Evolutionary conservation across 768 basidiomycete species (phyloP).

Genomic region (Hydnomerulius pinastri): DNA sequence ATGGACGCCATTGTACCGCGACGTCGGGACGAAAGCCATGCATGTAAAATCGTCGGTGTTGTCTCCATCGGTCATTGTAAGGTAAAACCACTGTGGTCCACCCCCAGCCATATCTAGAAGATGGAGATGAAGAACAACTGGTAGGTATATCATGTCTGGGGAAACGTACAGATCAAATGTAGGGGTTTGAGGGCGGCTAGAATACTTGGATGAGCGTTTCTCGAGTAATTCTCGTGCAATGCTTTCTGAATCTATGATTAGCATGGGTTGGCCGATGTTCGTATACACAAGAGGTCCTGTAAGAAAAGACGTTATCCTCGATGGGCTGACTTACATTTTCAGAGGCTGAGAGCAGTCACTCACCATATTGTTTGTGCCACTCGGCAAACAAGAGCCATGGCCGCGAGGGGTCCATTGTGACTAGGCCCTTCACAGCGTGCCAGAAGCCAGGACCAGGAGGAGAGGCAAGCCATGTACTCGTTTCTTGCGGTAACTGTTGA

Average conservation of each 20-base stretch:
- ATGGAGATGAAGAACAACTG: neutral
- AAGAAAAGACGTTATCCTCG: neutral
- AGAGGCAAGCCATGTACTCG: neutral
- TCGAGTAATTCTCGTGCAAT: too few relatives aligned
- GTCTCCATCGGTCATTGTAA: conserved; percentile 27
- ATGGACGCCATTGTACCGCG: neutral
- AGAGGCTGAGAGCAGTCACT: neutral
- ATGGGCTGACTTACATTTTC: too few relatives aligned
- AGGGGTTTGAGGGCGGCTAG: neutral
- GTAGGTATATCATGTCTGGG: neutral
- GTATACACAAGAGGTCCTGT: neutral
- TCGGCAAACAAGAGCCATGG: neutral
- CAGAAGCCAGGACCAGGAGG: neutral
- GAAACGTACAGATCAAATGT: neutral
- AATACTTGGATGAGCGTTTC: neutral
- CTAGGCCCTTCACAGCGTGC: neutral
- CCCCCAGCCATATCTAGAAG: conserved; percentile 1
- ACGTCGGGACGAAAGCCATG: neutral
- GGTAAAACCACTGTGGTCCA: conserved; percentile 13
- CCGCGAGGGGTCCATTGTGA: neutral
- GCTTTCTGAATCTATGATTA: neutral
- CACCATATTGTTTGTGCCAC: neutral
- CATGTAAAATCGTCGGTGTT: conserved; percentile 12
- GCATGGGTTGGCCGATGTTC: neutral
- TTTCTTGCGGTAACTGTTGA: too few relatives aligned